phyloP scores from a whole-genome alignment of 805 yeast species.

The Lachancea fermentati region DNA sequence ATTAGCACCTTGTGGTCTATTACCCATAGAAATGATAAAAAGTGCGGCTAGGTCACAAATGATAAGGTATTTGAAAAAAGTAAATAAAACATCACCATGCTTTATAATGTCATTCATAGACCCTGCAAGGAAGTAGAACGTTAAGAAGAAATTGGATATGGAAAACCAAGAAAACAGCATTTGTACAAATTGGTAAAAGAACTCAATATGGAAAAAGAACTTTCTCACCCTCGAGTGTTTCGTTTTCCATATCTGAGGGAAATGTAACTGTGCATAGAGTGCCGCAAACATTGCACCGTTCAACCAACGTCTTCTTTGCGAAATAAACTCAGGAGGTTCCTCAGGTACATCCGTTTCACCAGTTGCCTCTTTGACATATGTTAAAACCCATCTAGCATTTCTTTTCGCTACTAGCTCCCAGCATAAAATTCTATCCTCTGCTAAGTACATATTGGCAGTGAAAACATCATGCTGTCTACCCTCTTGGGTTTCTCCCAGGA shows the following conservation, averaged over 20 bases:
- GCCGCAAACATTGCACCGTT: conserved; percentile 98
- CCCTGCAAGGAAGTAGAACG: conserved; percentile 90
- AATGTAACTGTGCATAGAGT: conserved; percentile 77
- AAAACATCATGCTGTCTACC: conserved; percentile 68
- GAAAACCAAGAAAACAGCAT: conserved; percentile 88
- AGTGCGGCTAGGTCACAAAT: conserved; percentile 80
- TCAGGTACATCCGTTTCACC: conserved; percentile 99
- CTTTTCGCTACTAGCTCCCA: conserved; percentile 92
- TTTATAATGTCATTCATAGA: conserved; percentile 56
- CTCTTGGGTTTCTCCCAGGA: conserved; percentile 75
- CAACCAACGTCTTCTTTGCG: conserved; percentile 97
- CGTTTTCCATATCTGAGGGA: conserved; percentile 82
- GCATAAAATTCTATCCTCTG: conserved; percentile 93
- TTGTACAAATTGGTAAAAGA: conserved; percentile 77
- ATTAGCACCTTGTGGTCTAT: conserved; percentile 94
- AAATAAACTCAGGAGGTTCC: conserved; percentile 84
- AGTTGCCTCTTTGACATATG: conserved; percentile 85
- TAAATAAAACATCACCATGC: conserved; percentile 75
- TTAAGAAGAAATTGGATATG: conserved; percentile 83
- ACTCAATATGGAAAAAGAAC: conserved; percentile 77
- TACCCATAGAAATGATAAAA: conserved; percentile 91
- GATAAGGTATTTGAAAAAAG: conserved; percentile 79
- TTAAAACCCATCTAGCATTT: conserved; percentile 79
- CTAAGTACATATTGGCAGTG: conserved; percentile 94
- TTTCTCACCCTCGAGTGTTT: conserved; percentile 81